phyloP scores from a whole-genome alignment of 2,329 filamentous ascomycete species.

The Simplicillium aogashimaense region DNA sequence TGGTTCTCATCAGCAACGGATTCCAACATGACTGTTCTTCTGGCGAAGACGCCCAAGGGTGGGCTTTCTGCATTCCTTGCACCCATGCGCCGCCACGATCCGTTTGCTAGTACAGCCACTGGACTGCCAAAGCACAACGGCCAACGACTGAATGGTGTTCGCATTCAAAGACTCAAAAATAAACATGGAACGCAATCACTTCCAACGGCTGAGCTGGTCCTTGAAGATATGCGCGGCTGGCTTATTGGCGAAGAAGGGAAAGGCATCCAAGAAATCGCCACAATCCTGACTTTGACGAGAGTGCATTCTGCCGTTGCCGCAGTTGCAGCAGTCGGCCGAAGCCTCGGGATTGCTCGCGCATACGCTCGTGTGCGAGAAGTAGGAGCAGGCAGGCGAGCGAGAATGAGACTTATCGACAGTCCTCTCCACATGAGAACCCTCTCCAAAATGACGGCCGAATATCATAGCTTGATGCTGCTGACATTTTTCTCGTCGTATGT shows the following conservation, averaged over 20 bases:
- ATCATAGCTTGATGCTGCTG: conserved; percentile 4
- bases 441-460: conserved; percentile 6
- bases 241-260: conserved; percentile 5
- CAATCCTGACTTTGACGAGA: conserved; percentile 7
- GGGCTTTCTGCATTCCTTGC: conserved; percentile 8
- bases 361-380: conserved; percentile 1
- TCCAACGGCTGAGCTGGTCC: conserved; percentile 7
- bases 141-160: conserved; percentile 6
- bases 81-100: conserved; percentile 4
- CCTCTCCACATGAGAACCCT: conserved; percentile 7
- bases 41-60: conserved; percentile 7
- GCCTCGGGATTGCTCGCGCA: conserved; percentile 3
- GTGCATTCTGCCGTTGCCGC: conserved; percentile 4
- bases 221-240: conserved; percentile 7
- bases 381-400: not conserved
- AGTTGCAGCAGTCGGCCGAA: conserved; percentile 3
- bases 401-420: conserved; percentile 5
- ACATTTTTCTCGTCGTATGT: conserved; percentile 5
- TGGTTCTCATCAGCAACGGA: conserved; percentile 9
- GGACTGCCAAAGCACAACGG: conserved; percentile 2
- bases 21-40: conserved; percentile 6
- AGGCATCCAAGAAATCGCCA: conserved; percentile 7
- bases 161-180: conserved; percentile 8
- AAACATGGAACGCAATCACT: conserved; percentile 9
- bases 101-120: not conserved